phyloP scores from a whole-genome alignment of 441 rosid genomes.

The Biscutella laevigata region DNA sequence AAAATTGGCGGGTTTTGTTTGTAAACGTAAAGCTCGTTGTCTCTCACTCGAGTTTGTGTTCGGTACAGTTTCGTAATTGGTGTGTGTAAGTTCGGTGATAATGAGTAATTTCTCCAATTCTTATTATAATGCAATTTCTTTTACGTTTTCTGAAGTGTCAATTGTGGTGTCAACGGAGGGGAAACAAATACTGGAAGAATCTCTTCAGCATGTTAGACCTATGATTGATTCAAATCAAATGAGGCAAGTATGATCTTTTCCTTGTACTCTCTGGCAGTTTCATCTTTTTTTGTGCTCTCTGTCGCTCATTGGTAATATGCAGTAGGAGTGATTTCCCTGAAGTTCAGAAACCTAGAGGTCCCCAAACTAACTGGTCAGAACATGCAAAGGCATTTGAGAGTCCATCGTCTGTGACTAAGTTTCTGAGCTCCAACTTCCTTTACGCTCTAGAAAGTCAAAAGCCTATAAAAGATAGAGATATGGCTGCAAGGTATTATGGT shows the following conservation, averaged over 20 bases:
- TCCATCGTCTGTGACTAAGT: constrained; percentile 34
- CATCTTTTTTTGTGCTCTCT: background rate
- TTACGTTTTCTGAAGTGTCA: background rate
- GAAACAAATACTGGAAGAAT: background rate
- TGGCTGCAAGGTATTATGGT: constrained; percentile 41
- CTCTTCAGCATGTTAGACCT: constrained; percentile 20
- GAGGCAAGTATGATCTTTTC: constrained; percentile 29
- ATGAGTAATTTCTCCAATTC: background rate
- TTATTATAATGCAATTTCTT: constrained; percentile 9
- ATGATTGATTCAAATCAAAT: constrained; percentile 31
- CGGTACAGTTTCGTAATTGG: background rate
- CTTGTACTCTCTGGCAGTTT: constrained; percentile 3
- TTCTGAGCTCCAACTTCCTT: constrained; percentile 54
- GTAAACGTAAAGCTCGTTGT: too few species aligned
- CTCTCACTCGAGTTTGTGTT: background rate
- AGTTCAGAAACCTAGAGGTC: constrained; percentile 35
- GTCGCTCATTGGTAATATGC: constrained; percentile 18
- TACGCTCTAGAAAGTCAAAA: constrained; percentile 59
- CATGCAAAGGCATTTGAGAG: constrained; percentile 41
- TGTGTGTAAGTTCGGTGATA: background rate
- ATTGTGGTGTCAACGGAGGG: constrained; percentile 6
- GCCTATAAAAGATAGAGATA: constrained; percentile 35
- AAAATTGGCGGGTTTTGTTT: background rate
- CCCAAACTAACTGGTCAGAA: constrained; percentile 62
- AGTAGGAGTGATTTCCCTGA: constrained; percentile 35